Conservation (phyloP, 2,329 filamentous ascomycete species). For the Sporothrix phasma region DNA sequence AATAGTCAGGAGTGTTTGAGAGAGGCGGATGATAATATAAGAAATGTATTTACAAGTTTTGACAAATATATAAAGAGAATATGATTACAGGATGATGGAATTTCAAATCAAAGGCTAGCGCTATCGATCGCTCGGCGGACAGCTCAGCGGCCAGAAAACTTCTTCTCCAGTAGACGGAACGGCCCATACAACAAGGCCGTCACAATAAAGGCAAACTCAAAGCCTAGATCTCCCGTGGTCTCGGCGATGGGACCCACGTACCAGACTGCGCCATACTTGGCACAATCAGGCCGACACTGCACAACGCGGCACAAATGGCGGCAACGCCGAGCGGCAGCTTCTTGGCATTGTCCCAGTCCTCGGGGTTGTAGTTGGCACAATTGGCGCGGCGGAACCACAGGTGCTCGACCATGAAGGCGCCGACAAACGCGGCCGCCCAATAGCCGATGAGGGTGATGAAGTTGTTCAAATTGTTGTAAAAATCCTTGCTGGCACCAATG, state of each 20-base stretch:
- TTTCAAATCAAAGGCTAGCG: no score
- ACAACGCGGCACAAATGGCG: slow-evolving; percentile 19
- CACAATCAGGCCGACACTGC: slow-evolving; percentile 26
- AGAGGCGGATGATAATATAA: no score
- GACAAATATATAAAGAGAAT: no score
- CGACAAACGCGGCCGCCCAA: slow-evolving; percentile 35
- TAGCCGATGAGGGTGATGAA: slow-evolving; percentile 37
- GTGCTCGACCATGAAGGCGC: slow-evolving; percentile 29
- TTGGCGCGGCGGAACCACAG: slow-evolving; percentile 21
- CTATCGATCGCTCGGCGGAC: no score
- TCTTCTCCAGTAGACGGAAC: slow-evolving; percentile 28
- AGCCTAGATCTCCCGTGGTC: slow-evolving; percentile 36
- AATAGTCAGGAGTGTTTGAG: no score
- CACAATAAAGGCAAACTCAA: slow-evolving; percentile 35
- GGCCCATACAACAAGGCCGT: slow-evolving; percentile 34
- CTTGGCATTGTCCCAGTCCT: slow-evolving; percentile 21
- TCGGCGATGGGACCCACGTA: slow-evolving; percentile 34
- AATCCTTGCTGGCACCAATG: slow-evolving; percentile 31
- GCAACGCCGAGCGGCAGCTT: slow-evolving; percentile 23
- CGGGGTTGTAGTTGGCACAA: slow-evolving; percentile 19
- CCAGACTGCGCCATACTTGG: slow-evolving; percentile 36
- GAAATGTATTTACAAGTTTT: no score
- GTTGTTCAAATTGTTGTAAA: slow-evolving; percentile 34
- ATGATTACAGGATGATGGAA: no score
- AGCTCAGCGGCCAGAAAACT: not conserved